Evolutionary conservation across 139 green algal species (phyloP), one percentile per base, ranked within the genome.

Genomic region (Ettlia oleoabundans): DNA sequence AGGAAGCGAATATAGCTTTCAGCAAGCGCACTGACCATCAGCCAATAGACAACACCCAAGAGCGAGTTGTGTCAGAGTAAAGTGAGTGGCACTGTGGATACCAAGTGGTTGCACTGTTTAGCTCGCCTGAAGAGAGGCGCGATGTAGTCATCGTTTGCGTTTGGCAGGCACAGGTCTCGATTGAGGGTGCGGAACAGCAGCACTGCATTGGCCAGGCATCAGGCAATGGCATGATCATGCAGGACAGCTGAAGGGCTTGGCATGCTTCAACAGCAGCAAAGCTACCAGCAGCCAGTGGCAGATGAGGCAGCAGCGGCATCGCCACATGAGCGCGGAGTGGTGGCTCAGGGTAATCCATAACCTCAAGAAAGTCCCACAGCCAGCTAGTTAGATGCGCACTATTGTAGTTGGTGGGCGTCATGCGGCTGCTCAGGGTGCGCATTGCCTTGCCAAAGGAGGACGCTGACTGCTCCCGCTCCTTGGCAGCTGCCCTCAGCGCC

Each of bases 141-240:
- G 37, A 93, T 82, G 83, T 91, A 63, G 78, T 95, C 91, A 0
- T 90, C 62, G 58, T 94, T 94, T 47, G 80, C 53, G 63, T 92
- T 91, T 33, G 89, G 90, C 2, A 76, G 64, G 2, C 55, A 52
- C 67, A 91, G 82, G 65, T 94, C 91, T 0, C 81, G 83, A 72
- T 94, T 94, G 40, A 90, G 80, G 21, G 91, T 93, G 43, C 91
- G 86, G 80, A 92, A 92, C 10, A 91, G 85, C n/a, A 94, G 84
- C 90, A 92, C n/a, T n/a, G n/a, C n/a, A n/a, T n/a, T n/a, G n/a
- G n/a, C n/a, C n/a, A n/a, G n/a, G n/a, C n/a, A n/a, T n/a, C n/a
- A n/a, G n/a, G n/a, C n/a, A n/a, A n/a, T n/a, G n/a, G n/a, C n/a
- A n/a, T n/a, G n/a, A n/a, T n/a, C n/a, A n/a, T 58, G 47, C 47